A percentile compares a stretch with the other conserved stretches of the same genome.
Evolutionary conservation across 257 asterid genomes (phyloP).

Genomic region (Cynanchum wilfordii): DNA sequence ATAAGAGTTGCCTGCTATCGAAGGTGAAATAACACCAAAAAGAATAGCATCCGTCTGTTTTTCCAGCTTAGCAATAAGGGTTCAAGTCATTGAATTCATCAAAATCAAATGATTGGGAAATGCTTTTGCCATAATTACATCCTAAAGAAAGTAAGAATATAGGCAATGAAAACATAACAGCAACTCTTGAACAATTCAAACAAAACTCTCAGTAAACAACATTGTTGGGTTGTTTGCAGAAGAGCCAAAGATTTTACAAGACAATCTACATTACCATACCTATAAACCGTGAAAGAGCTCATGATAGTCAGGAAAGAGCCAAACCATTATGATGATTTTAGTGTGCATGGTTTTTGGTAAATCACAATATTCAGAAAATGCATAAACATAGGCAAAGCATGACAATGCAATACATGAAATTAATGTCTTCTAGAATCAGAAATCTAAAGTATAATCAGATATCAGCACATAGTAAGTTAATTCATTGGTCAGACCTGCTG

Average conservation of each 20-base stretch:
- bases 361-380: neutral
- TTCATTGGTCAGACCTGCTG: constrained; percentile 43
- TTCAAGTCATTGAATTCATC: neutral
- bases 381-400: neutral
- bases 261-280: neutral
- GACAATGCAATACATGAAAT: neutral
- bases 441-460: neutral
- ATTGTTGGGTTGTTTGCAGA: neutral
- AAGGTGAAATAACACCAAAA: neutral
- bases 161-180: neutral
- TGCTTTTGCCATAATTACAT: neutral
- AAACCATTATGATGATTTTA: neutral
- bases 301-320: neutral
- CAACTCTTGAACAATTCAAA: neutral
- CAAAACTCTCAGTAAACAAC: neutral
- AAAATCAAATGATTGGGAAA: neutral
- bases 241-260: neutral
- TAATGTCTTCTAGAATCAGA: neutral
- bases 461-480: neutral
- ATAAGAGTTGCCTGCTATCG: neutral
- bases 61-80: neutral
- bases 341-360: neutral
- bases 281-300: neutral
- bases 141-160: neutral
- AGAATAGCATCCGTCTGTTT: neutral